Evolutionary conservation across 176 grass and related monocot genomes (phyloP), one percentile per base, ranked within the genome.

Genomic region (Dendrocalamus sinicus): DNA sequence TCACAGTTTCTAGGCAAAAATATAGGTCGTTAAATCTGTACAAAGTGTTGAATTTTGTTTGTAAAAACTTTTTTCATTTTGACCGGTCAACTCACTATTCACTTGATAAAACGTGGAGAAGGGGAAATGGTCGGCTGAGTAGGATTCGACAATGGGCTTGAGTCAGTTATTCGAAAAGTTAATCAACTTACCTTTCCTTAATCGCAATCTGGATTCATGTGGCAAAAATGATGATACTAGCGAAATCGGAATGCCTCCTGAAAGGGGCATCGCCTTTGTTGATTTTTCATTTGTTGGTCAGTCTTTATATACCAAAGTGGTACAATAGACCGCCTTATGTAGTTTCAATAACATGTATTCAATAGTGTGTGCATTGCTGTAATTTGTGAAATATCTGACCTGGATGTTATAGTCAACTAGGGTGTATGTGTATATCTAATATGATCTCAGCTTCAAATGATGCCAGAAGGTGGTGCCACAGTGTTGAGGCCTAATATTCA

Each of bases 321-420:
- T 76, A 51, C 53, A 43, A 1, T 83, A 71, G 71, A 7, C 13
- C 13, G 4, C 7, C n/a, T 72, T 67, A 47, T 86, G 37, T 45
- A 30, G 55, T 83, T 86, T 53, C 75, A 51, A 17, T 35, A n/a
- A 45, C 64, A 77, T 81, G 2, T 64, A 62, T 9, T 62, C n/a
- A 24, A 30, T 64, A 75, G 26, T 26, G 41, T 82, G 35, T 90
- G 24, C 10, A 55, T 81, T 80, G 30, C 9, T 53, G 59, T 35
- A 24, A 70, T 86, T 22, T 70, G 9, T 59, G 16, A 81, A 70
- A 45, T 73, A 44, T 10, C 24, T 47, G 20, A 52, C 11, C 19
- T 26, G 5, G 7, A 45, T 74, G 9, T 11, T 84, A n/a, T 83
- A 46, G 8, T 74, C 14, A 89, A 63, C 8, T 84, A 16, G 17